A percentile compares a stretch with the other conserved stretches of the same genome.
Conservation (phyloP, 129 eudicot genomes). For the Smallanthus sonchifolius region DNA sequence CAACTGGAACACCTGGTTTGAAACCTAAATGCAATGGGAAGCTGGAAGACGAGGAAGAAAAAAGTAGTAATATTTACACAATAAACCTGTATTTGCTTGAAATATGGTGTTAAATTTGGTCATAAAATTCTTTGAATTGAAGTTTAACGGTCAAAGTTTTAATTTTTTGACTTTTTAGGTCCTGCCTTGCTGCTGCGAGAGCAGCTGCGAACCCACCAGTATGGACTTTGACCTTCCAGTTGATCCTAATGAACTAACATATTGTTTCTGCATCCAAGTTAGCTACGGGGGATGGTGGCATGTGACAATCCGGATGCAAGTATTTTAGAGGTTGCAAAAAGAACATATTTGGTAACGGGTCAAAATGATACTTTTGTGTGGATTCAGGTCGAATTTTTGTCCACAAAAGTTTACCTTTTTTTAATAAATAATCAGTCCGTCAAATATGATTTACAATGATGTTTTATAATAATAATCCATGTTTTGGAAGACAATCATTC, state of each 20-base stretch:
- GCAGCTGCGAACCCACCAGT: conserved; percentile 49
- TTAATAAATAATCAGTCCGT: neutral
- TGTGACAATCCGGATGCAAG: conserved; percentile 84
- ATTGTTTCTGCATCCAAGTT: conserved; percentile 88
- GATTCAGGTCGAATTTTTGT: neutral
- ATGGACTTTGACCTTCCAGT: conserved; percentile 95
- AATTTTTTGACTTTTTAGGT: conserved; percentile 35
- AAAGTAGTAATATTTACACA: conserved; percentile 47
- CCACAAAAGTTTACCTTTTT: neutral
- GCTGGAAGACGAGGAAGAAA: conserved; percentile 85
- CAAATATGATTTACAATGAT: neutral
- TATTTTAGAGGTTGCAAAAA: neutral
- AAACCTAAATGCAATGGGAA: conserved; percentile 47
- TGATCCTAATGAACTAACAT: conserved; percentile 95
- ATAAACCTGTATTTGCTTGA: neutral
- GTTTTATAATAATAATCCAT: neutral
- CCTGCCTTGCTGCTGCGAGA: conserved; percentile 46
- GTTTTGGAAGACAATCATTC: neutral
- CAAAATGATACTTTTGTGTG: neutral
- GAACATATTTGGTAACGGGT: neutral
- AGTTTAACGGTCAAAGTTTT: neutral
- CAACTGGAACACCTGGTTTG: conserved; percentile 45
- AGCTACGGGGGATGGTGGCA: conserved; percentile 99
- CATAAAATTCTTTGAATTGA: neutral
- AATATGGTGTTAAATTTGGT: neutral